These are phyloP conservation scores for Nannizziopsis arthrosporioides DNA, from an alignment of 2,329 filamentous ascomycete species.

Conservation along the genomic window DNA sequence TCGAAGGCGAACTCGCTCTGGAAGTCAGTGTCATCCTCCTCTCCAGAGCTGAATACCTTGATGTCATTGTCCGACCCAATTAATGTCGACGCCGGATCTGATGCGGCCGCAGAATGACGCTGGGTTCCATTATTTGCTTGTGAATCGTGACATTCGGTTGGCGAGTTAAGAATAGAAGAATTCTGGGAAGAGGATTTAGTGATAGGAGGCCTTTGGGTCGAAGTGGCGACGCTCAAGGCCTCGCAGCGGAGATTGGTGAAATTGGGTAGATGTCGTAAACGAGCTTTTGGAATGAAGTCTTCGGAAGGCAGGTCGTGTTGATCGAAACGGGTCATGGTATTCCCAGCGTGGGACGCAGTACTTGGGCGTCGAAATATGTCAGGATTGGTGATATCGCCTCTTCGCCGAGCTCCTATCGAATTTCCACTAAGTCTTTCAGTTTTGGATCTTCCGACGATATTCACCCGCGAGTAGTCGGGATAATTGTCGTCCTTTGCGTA, in stretches of 20 bases:
- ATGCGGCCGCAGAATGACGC: constrained; percentile 45
- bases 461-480: neutral
- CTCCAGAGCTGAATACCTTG: constrained; percentile 44
- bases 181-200: neutral
- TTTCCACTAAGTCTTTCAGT: constrained; percentile 21
- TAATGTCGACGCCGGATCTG: constrained; percentile 48
- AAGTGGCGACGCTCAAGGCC: constrained; percentile 5
- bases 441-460: constrained; percentile 22
- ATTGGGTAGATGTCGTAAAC: constrained; percentile 14
- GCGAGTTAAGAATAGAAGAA: neutral
- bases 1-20: constrained; percentile 53
- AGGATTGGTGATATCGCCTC: constrained; percentile 34
- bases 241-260: constrained; percentile 15
- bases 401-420: constrained; percentile 20
- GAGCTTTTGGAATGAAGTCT: constrained; percentile 11
- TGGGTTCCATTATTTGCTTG: constrained; percentile 27
- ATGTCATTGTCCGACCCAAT: constrained; percentile 51
- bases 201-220: neutral
- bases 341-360: constrained; percentile 22
- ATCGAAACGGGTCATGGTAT: constrained; percentile 4
- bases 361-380: constrained; percentile 28
- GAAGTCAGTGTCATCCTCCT: constrained; percentile 51
- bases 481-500: constrained; percentile 16
- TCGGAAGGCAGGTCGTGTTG: neutral
- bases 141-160: neutral